Percentiles rank a stretch among this genome's conserved stretches.
Conservation (phyloP, 441 rosid genomes). For the Corymbia calophylla region DNA sequence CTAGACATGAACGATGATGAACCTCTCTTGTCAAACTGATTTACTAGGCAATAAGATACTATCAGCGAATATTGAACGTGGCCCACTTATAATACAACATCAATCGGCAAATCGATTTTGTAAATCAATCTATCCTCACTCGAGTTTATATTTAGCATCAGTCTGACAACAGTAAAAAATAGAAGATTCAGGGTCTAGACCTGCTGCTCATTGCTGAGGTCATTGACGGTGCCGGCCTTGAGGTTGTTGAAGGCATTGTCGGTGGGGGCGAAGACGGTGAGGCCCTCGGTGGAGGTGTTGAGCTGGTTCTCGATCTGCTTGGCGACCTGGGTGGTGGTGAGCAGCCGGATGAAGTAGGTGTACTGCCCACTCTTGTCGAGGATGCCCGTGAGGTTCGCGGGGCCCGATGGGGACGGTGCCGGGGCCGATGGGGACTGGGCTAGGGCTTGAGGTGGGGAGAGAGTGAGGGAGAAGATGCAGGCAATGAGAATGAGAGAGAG, state of each 20-base stretch:
- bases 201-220: slow-evolving; percentile 17
- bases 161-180: background rate
- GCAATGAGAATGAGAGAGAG: slow-evolving; percentile 8
- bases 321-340: slow-evolving; percentile 37
- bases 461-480: slow-evolving; percentile 11
- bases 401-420: slow-evolving; percentile 34
- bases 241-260: slow-evolving; percentile 65
- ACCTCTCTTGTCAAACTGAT: background rate
- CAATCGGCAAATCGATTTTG: background rate
- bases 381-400: slow-evolving; percentile 48
- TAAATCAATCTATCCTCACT: background rate
- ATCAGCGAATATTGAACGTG: background rate
- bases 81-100: background rate
- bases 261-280: slow-evolving; percentile 70
- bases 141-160: background rate
- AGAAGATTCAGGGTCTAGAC: background rate
- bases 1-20: background rate
- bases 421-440: slow-evolving; percentile 37
- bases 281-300: slow-evolving; percentile 53
- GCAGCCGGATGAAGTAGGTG: slow-evolving; percentile 33
- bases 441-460: slow-evolving; percentile 8
- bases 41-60: background rate
- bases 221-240: slow-evolving; percentile 32
- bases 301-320: slow-evolving; percentile 48
- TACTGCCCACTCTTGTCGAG: slow-evolving; percentile 53